Evolutionary conservation across 106 monocot genomes (phyloP), one percentile per base, ranked within the genome.

Genomic region (Agapanthus africanus): DNA sequence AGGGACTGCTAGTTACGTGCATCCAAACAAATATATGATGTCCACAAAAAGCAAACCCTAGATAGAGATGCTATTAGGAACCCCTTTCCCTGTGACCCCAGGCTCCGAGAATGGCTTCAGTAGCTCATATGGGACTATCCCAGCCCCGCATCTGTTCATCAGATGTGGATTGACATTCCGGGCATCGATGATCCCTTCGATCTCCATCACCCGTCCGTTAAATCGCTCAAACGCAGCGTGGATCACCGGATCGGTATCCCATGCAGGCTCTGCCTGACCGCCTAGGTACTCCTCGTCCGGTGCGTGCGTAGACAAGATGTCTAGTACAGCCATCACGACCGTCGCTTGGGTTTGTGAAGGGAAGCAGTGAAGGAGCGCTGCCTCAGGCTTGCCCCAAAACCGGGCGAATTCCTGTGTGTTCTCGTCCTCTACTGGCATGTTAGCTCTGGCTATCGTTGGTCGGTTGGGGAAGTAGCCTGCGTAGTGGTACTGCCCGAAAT

Each of bases 51-150:
- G n/a, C n/a, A n/a, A n/a, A n/a, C n/a, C n/a, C n/a, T n/a, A n/a
- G n/a, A 94, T 94, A 49, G 94, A 90, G 40, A 90, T 75, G 63
- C 94, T 94, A 54, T 83, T 94, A 8, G 94, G 94, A 49, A 94
- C 63, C 2, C 94, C 94, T 61, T 71, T 82, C 18, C 90, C 94
- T 0, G 94, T 90, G 37, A 87, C 94, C 10, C 94, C 94, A 1
- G 87, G 79, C 3, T 70, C 57, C 6, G 94, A 94, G 62, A 76
- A 84, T 9, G 85, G 90, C 59, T 83, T 77, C 39, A 94, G 65
- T 16, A 94, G 78, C 77, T 94, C 85, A 44, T 94, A 94, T 3
- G 94, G 90, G 4, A 85, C 72, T 7, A 94, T 54, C 1, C 94
- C 94, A 1, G 87, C 90, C 21, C 90, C 94, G n/a, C 70, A 80